Evolutionary conservation across 2,329 filamentous ascomycete species (phyloP).

Genomic region (Microsporum ferrugineum): DNA sequence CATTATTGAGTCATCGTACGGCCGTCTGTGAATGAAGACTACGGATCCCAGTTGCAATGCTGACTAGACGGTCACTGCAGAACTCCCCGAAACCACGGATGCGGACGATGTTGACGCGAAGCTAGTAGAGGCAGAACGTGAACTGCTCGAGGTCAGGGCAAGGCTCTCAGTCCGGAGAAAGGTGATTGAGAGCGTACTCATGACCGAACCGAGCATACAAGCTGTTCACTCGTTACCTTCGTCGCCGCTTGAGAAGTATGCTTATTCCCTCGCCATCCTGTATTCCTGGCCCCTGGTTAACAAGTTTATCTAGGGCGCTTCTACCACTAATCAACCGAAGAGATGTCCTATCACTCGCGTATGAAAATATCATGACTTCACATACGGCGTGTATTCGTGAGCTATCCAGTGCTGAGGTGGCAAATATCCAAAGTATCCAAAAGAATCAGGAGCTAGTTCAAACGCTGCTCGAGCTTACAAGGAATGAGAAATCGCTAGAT

Average conservation of each 20-base stretch:
- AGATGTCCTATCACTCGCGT: conserved; percentile 53
- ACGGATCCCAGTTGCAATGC: neutral
- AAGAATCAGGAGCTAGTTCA: conserved; percentile 54
- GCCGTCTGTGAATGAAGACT: conserved; percentile 4
- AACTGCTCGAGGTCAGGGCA: conserved; percentile 59
- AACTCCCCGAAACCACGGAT: neutral
- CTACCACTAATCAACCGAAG: conserved; percentile 55
- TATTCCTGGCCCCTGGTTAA: neutral
- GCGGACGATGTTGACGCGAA: conserved; percentile 41
- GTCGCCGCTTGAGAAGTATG: conserved; percentile 57
- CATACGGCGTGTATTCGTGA: conserved; percentile 42
- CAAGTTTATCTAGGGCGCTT: conserved; percentile 45
- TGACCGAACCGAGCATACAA: conserved; percentile 63
- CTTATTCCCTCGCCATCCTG: neutral
- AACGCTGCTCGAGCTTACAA: conserved; percentile 52
- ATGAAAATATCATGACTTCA: conserved; percentile 49
- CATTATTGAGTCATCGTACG: conserved; percentile 45
- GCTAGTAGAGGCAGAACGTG: conserved; percentile 47
- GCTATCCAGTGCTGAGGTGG: conserved; percentile 47
- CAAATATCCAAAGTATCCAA: conserved; percentile 45
- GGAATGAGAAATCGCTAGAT: conserved; percentile 41
- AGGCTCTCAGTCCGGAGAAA: conserved; percentile 58
- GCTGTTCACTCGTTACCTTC: conserved; percentile 60
- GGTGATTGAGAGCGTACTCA: conserved; percentile 56
- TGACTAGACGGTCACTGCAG: neutral